These are phyloP conservation scores for Tricholoma sp. DNA, from an alignment of 768 basidiomycete species.

Conservation along the genomic window DNA sequence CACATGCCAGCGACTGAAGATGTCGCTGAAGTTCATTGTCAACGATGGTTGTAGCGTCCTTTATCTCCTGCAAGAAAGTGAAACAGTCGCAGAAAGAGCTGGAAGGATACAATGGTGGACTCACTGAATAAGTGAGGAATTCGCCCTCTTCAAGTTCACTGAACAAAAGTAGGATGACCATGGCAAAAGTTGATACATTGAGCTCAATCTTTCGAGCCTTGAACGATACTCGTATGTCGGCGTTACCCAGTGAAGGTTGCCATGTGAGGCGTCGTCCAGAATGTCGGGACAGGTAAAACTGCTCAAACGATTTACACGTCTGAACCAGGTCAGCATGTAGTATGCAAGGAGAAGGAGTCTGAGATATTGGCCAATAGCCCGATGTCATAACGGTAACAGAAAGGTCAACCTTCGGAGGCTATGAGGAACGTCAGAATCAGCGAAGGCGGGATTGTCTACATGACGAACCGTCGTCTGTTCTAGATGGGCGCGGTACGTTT, in stretches of 20 bases:
- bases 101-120: constrained; percentile 15
- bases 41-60: constrained; percentile 65
- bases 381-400: constrained; percentile 93
- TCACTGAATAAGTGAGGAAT: constrained; percentile 70
- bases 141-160: constrained; percentile 66
- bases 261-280: constrained; percentile 87
- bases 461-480: constrained; percentile 53
- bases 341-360: constrained; percentile 56
- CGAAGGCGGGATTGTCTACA: constrained; percentile 1
- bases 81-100: neutral
- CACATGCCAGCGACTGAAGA: constrained; percentile 93
- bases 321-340: constrained; percentile 61
- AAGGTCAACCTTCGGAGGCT: constrained; percentile 77
- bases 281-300: constrained; percentile 86
- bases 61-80: constrained; percentile 63
- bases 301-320: constrained; percentile 74
- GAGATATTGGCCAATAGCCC: constrained; percentile 90
- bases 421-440: constrained; percentile 5
- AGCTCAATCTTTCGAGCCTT: constrained; percentile 78
- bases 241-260: constrained; percentile 87
- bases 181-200: constrained; percentile 85
- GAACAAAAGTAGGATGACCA: constrained; percentile 86
- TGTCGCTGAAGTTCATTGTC: constrained; percentile 83
- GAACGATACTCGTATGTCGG: constrained; percentile 82
- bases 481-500: constrained; percentile 61